Evolutionary conservation across 495 filamentous ascomycete species (phyloP), one percentile per base, ranked within the genome.

Genomic region (Darksidea phi): DNA sequence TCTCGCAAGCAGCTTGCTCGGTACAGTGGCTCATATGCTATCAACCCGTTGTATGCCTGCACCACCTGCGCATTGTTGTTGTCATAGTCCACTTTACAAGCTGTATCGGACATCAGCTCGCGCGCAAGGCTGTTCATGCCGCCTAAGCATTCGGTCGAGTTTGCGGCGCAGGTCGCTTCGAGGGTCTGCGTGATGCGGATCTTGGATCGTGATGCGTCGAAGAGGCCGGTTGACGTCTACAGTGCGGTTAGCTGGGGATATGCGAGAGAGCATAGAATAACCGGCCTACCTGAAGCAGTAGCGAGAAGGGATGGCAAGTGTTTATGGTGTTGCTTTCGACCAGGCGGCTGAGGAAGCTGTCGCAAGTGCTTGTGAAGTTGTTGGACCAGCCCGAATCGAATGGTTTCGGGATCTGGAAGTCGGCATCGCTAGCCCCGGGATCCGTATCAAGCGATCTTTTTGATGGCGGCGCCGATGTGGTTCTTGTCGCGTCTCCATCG

Each of bases 11-110:
- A 98, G 6, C 83, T 84, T 0, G 89, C 89, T n/a, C 78, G 78
- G 73, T 91, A 95, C 28, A 96, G 71, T 18, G 87, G 81, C 32
- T 85, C 76, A 70, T 94, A 96, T 38, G 86, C 79, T 47, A 86
- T 72, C 59, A 96, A 77, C 36, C 86, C 86, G 49, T 79, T 74
- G 69, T 92, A 93, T 15, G 90, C 88, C 55, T 86, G 77, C 41
- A 83, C 70, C 43, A 97, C 90, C 25, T 87, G 69, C 0, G 87
- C 80, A 60, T 94, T 89, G 57, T 83, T 73, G 10, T 75, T 70
- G 1, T 74, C 46, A 69, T 84, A 89, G 69, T 97, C 94, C 37
- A 77, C 55, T 8, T 81, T 86, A 76, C 94, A 98, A 71, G 85
- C 83, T 5, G 72, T 72, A 18, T 78, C 42, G 1, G 73, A 62